Evolutionary conservation across 1,139 yeast genomes (phyloP), one percentile per base, ranked within the genome.

Genomic region (Pichia sp.): DNA sequence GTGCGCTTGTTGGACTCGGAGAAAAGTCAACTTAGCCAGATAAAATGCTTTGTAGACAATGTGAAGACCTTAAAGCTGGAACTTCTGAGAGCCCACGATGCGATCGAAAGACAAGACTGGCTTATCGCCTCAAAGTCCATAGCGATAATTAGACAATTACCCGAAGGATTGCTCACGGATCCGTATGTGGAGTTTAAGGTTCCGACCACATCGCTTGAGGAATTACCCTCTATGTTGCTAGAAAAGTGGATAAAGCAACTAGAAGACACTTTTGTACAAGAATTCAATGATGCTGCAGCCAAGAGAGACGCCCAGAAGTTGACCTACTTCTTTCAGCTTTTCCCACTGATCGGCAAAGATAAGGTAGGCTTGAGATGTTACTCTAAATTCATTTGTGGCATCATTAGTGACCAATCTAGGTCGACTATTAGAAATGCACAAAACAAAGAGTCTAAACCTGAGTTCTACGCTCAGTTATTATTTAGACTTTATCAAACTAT

Each of bases 151-250:
- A 72, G 80, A 26, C 64, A 73, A 31, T 70, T 88, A 36, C 89
- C 95, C 0, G 61, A 68, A 0, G 75, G 74, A 2, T 67, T 87
- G 29, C 74, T 78, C 11, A 62, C 70, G 13, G 92, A 96, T n/a
- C 75, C 79, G 55, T 90, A 85, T 69, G 93, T 96, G 1, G 79
- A 84, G 51, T 82, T 79, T 49, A 89, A 88, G 64, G 93, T 93
- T 15, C 99, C 99, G 0, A 84, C 96, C 0, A 77, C 88, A 8
- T 95, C 89, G 53, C 78, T 90, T n/a, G 97, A 97, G 0, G 96
- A 89, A 54, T 73, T 79, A 52, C 98, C 99, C 0, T 68, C 71
- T 13, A 77, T 72, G 1, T 73, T 87, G 0, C 66, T 93, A 1
- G 67, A 71, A 1, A 75, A 74, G 16, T 89, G 95, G 80, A 78